phyloP scores from a whole-genome alignment of 192 early-diverging fungal genomes.

The Linnemannia elongata region DNA sequence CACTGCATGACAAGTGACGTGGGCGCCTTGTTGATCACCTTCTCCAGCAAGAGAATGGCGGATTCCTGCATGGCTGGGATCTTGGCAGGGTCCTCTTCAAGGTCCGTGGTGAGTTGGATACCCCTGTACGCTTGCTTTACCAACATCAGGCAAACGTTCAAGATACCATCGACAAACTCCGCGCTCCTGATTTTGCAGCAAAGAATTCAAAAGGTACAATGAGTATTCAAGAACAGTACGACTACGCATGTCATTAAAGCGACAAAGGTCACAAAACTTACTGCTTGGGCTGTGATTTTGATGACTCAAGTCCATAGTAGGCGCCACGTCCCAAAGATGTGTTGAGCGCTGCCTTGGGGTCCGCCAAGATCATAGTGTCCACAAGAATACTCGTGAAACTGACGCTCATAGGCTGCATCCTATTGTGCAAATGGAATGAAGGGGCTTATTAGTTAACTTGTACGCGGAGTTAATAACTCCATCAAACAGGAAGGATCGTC shows the following conservation, averaged over 20 bases:
- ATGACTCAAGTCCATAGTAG: not conserved
- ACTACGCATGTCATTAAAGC: not conserved
- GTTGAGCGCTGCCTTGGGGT: not conserved
- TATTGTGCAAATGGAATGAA: not conserved
- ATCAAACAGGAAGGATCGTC: not conserved
- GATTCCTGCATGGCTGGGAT: slow-evolving; percentile 25
- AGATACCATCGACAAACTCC: not conserved
- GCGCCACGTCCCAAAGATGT: not conserved
- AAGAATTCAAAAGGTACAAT: not conserved
- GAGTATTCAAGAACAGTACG: not conserved
- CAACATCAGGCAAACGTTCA: slow-evolving; percentile 17
- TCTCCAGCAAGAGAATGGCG: slow-evolving; percentile 32
- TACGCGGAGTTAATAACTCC: no score
- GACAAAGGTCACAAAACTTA: not conserved
- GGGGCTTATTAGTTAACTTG: not conserved
- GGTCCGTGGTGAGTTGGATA: not conserved
- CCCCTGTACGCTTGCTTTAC: slow-evolving; percentile 23
- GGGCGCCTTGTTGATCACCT: slow-evolving; percentile 38
- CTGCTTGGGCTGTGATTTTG: not conserved
- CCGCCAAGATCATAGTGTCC: slow-evolving; percentile 24
- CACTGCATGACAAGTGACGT: slow-evolving; percentile 4
- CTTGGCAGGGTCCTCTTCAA: not conserved
- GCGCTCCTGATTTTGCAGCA: not conserved
- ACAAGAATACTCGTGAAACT: slow-evolving; percentile 17
- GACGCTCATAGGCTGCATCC: slow-evolving; percentile 34